phyloP scores from a whole-genome alignment of 2,329 filamentous ascomycete species.

The Alternaria hordeiaustralica region DNA sequence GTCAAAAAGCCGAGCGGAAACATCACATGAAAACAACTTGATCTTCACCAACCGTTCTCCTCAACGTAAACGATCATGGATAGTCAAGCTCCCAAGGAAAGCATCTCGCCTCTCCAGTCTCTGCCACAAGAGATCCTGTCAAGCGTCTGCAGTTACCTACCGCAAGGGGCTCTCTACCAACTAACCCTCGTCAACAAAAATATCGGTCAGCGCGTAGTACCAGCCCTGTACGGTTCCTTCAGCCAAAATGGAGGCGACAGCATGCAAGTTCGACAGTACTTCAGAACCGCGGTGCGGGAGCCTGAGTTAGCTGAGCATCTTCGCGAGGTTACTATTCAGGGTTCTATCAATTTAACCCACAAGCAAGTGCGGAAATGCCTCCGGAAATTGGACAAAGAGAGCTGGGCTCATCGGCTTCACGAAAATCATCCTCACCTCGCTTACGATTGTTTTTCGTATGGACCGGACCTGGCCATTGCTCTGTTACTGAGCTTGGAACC shows the following conservation, averaged over 20 bases:
- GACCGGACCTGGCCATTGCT: neutral
- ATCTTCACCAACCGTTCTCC: neutral
- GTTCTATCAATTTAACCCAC: neutral
- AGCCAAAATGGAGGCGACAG: neutral
- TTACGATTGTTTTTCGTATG: neutral
- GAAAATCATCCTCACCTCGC: neutral
- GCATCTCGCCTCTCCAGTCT: neutral
- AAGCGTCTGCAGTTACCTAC: neutral
- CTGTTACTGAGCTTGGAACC: neutral
- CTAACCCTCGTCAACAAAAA: neutral
- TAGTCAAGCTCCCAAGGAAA: neutral
- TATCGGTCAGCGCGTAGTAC: neutral
- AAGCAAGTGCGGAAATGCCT: neutral
- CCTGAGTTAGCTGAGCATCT: neutral
- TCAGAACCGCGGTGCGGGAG: neutral
- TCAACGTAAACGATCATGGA: neutral
- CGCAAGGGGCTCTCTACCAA: neutral
- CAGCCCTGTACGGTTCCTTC: neutral
- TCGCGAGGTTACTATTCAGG: neutral
- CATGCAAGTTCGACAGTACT: neutral
- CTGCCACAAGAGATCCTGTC: neutral
- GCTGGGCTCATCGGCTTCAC: neutral
- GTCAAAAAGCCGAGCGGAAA: neutral
- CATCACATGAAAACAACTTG: neutral
- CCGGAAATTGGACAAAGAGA: neutral